These are phyloP conservation scores for Fusarium brevicatenulatum DNA, from an alignment of 2,329 filamentous ascomycete species.

Conservation along the genomic window DNA sequence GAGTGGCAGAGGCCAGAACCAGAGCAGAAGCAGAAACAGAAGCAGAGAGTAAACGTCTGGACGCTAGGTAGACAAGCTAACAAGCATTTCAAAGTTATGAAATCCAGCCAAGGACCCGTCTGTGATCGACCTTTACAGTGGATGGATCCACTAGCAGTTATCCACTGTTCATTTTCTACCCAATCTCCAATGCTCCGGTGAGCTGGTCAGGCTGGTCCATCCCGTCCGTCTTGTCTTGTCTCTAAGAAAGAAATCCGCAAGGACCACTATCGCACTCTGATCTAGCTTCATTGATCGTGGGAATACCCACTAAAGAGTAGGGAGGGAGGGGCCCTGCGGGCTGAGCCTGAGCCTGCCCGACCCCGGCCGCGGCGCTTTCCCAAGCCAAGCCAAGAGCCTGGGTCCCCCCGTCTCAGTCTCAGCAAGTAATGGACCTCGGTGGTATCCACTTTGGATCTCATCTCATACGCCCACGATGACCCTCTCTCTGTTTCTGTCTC, in stretches of 20 bases:
- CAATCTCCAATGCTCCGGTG: conserved; percentile 7
- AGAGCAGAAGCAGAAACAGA: neutral
- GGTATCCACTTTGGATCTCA: conserved; percentile 25
- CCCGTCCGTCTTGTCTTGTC: conserved; percentile 15
- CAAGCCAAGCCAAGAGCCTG: conserved; percentile 30
- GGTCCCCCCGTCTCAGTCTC: conserved; percentile 3
- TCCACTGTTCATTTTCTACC: neutral
- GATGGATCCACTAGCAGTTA: neutral
- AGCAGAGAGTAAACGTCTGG: neutral
- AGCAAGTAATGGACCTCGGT: conserved; percentile 2
- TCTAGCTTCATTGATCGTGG: conserved; percentile 21
- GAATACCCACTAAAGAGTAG: conserved; percentile 15
- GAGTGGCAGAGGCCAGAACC: neutral
- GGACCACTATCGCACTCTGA: conserved; percentile 7
- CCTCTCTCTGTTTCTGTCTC: neutral
- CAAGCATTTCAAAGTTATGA: conserved; percentile 11
- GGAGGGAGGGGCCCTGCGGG: conserved; percentile 22
- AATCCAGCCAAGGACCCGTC: conserved; percentile 5
- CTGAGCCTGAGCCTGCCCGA: conserved; percentile 23
- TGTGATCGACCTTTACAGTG: conserved; percentile 18
- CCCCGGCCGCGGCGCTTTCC: conserved; percentile 30
- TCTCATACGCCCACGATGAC: conserved; percentile 20
- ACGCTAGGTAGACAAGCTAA: neutral
- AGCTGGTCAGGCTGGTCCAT: conserved; percentile 24
- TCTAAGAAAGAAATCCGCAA: conserved; percentile 16